Conservation (phyloP, 108 stramenopile genomes). For the Fragilariopsis cylindrus region DNA sequence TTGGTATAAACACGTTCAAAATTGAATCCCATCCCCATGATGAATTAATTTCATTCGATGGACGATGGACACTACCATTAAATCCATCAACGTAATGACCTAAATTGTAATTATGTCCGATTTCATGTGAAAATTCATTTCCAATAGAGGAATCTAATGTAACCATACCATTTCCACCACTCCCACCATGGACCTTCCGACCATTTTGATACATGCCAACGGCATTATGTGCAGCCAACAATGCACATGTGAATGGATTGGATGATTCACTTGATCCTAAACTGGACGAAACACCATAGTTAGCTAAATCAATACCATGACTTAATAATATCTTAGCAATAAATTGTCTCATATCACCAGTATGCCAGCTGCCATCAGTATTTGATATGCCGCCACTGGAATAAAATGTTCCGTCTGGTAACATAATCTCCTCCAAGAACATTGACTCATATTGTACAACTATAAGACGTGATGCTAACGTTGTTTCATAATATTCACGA, state of each 20-base stretch:
- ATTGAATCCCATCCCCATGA: background rate
- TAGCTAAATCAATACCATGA: constrained; percentile 10
- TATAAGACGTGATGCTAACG: background rate
- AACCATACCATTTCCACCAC: constrained; percentile 8
- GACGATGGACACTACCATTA: constrained; percentile 4
- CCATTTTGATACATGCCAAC: constrained; percentile 9
- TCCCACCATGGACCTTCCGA: background rate
- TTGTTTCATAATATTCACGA: background rate
- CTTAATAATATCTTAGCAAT: background rate
- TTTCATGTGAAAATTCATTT: background rate
- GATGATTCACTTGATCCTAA: background rate
- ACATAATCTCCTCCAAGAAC: background rate
- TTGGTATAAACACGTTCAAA: background rate
- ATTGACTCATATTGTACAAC: constrained; percentile 5
- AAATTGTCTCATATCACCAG: constrained; percentile 3
- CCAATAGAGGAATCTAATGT: background rate
- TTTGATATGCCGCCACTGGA: background rate
- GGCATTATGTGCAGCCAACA: background rate
- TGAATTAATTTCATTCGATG: constrained; percentile 1
- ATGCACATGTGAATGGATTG: constrained; percentile 1
- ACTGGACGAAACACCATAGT: constrained; percentile 1
- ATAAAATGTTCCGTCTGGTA: constrained; percentile 2
- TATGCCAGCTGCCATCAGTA: background rate
- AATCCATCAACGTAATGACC: constrained; percentile 7
- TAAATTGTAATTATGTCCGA: constrained; percentile 4